Percentiles rank a stretch among this genome's conserved stretches.
phyloP scores from a whole-genome alignment of 805 yeast genomes.

The Wickerhamomyces xylosicus region DNA sequence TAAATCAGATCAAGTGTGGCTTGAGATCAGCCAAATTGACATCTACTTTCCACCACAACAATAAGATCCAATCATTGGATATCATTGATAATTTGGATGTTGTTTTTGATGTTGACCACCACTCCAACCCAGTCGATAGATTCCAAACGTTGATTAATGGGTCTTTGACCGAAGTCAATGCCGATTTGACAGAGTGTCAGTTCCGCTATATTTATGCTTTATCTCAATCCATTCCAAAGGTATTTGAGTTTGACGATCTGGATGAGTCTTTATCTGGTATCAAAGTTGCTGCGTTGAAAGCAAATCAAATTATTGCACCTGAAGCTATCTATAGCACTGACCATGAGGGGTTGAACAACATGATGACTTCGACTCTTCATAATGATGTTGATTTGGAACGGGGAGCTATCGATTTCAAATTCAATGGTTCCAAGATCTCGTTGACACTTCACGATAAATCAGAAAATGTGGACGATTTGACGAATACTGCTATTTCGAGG shows the following conservation, averaged over 20 bases:
- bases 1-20: constrained; percentile 58
- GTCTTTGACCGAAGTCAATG: constrained; percentile 47
- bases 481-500: constrained; percentile 36
- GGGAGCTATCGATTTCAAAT: constrained; percentile 33
- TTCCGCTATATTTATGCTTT: constrained; percentile 46
- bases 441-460: constrained; percentile 53
- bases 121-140: constrained; percentile 26
- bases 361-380: constrained; percentile 2
- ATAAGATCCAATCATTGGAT: constrained; percentile 32
- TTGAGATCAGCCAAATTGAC: constrained; percentile 60
- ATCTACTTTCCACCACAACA: constrained; percentile 45
- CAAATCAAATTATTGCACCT: constrained; percentile 39
- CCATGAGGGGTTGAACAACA: background rate
- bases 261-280: constrained; percentile 37
- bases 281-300: constrained; percentile 54
- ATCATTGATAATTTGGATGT: constrained; percentile 61
- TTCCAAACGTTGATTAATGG: constrained; percentile 49
- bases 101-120: constrained; percentile 45
- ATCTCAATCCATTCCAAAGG: constrained; percentile 42
- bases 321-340: constrained; percentile 18
- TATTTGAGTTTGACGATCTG: constrained; percentile 34
- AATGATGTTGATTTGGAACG: constrained; percentile 13
- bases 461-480: constrained; percentile 21
- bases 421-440: constrained; percentile 54
- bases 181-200: constrained; percentile 68